Evolutionary conservation across 148 eudicot genomes (phyloP), one percentile per base, ranked within the genome.

Genomic region (Spergularia marina): DNA sequence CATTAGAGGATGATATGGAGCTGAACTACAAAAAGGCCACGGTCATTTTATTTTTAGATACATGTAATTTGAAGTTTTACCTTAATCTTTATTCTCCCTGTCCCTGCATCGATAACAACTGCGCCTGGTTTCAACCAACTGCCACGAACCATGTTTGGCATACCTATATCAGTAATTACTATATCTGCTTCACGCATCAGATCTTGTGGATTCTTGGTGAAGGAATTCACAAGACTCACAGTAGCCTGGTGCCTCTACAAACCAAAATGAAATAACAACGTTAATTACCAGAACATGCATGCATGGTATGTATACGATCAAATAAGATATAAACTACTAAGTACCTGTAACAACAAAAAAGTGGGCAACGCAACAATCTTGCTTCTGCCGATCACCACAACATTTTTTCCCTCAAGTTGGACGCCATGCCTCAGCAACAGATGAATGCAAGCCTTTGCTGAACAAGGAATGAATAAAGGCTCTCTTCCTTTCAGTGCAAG

Each of bases 401-500:
- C 88, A 64, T 83, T 76, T 68, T 80, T 80, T 54, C 87, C 87
- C 20, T 14, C 55, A n/a, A 84, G 73, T 57, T 86, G 81, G 63
- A 86, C 36, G 52, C 86, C 89, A 2, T 70, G 75, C 51, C 85
- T 78, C 47, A 74, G 59, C 34, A 88, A 53, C 56, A 88, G 56
- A 75, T 88, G 89, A 53, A 88, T 70, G 71, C 87, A 84, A 41
- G 78, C 85, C 75, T 82, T 86, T n/a, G 91, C 83, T 25, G 87
- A 85, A 77, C 89, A 86, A 68, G 91, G 91, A 60, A 84, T 67
- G 53, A 84, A 86, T 67, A 84, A 70, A 5, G 91, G 89, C 53
- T 86, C 81, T 69, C 91, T 82, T 58, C 86, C 91, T 7, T 80
- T 77, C 78, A 88, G 61, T 17, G 91, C 91, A 68, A 88, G 89